These are phyloP conservation scores for Tolypocladium endophyticum DNA, from an alignment of 2,329 filamentous ascomycete genomes.

Conservation along the genomic window DNA sequence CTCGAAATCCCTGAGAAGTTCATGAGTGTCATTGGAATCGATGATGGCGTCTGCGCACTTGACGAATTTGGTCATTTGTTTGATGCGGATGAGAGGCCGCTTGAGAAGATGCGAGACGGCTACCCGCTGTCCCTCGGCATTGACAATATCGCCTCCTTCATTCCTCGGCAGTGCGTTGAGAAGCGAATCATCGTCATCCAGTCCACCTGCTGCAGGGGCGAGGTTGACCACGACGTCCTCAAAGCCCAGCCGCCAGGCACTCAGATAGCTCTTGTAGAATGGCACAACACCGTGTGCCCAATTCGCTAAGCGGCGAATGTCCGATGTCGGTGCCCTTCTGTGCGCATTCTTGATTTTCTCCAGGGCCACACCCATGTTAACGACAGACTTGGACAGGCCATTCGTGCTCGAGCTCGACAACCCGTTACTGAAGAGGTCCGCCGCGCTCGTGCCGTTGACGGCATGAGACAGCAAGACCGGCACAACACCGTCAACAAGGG, in stretches of 20 bases:
- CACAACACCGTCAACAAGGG: slow-evolving; percentile 87
- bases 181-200: slow-evolving; percentile 50
- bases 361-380: slow-evolving; percentile 85
- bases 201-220: slow-evolving; percentile 48
- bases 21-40: slow-evolving; percentile 34
- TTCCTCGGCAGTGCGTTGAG: slow-evolving; percentile 50
- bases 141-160: slow-evolving; percentile 54
- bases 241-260: slow-evolving; percentile 85
- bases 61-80: slow-evolving; percentile 76
- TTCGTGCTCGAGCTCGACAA: slow-evolving; percentile 41
- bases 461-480: slow-evolving; percentile 83
- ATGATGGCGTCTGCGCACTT: slow-evolving; percentile 52
- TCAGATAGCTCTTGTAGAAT: slow-evolving; percentile 77
- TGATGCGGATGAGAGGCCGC: slow-evolving; percentile 75
- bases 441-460: slow-evolving; percentile 56
- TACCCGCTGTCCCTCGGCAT: slow-evolving; percentile 75
- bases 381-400: slow-evolving; percentile 70
- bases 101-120: slow-evolving; percentile 92
- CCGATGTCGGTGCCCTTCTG: slow-evolving; percentile 64
- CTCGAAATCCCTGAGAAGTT: slow-evolving; percentile 46
- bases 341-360: slow-evolving; percentile 77
- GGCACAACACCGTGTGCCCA: slow-evolving; percentile 75
- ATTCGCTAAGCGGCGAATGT: slow-evolving; percentile 59
- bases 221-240: slow-evolving; percentile 91
- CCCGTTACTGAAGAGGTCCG: slow-evolving; percentile 56